These are phyloP conservation scores for Dactylonectria estremocensis DNA, from an alignment of 2,329 filamentous ascomycete genomes.

Conservation along the genomic window DNA sequence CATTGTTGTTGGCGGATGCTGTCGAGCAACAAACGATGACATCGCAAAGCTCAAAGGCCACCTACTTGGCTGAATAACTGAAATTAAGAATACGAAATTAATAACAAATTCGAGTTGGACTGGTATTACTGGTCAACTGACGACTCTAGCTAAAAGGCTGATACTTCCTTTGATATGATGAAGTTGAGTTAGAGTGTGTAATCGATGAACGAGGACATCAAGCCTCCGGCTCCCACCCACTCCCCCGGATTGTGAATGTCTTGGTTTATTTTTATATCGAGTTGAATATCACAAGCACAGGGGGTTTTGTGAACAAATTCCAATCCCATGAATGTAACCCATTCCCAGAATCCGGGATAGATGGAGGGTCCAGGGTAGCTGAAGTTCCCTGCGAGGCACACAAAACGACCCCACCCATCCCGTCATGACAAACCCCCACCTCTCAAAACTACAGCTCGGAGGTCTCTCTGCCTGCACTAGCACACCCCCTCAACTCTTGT, in stretches of 20 bases:
- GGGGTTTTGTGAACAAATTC: not conserved
- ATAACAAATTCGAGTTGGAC: not conserved
- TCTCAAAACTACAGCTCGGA: not conserved
- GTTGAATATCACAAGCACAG: not conserved
- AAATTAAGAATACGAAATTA: not conserved
- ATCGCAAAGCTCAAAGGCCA: conserved; percentile 50
- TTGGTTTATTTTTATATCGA: not conserved
- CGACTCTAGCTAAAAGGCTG: not conserved
- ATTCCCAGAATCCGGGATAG: conserved; percentile 2
- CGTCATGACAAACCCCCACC: conserved; percentile 16
- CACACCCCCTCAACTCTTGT: conserved; percentile 17
- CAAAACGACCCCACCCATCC: conserved; percentile 37
- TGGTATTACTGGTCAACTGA: not conserved
- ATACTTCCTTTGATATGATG: not conserved
- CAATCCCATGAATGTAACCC: not conserved
- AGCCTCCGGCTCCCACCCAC: not conserved
- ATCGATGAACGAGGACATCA: too few relatives aligned
- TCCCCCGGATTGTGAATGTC: not conserved
- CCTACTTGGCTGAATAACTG: conserved; percentile 33
- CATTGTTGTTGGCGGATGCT: conserved; percentile 69
- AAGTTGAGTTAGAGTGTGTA: not conserved
- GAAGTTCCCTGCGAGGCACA: conserved; percentile 11
- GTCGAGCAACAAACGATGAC: conserved; percentile 61
- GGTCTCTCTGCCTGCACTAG: conserved; percentile 11
- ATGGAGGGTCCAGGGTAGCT: conserved; percentile 42